phyloP scores from a whole-genome alignment of 805 yeast species.

The Saccharomycopsis fibuligera region DNA sequence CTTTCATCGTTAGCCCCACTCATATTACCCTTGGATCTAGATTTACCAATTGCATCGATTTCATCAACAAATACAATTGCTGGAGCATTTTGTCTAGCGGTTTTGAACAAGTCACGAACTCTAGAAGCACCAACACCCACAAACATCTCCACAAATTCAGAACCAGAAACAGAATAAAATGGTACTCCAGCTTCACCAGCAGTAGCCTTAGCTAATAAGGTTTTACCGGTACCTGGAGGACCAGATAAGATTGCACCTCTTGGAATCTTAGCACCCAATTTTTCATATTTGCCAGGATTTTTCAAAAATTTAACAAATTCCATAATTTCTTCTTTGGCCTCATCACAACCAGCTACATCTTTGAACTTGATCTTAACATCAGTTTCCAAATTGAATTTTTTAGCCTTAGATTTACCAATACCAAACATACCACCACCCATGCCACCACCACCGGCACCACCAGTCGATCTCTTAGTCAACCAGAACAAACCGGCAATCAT shows the following conservation, averaged over 20 bases:
- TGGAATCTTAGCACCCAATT: constrained; percentile 94
- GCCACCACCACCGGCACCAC: constrained; percentile 37
- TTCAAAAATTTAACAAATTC: constrained; percentile 93
- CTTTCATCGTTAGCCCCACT: constrained; percentile 92
- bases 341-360: constrained; percentile 97
- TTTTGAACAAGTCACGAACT: constrained; percentile 89
- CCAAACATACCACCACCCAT: constrained; percentile 70
- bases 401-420: constrained; percentile 88
- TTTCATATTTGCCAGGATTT: constrained; percentile 84
- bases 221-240: constrained; percentile 99
- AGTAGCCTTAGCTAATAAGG: constrained; percentile 93
- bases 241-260: constrained; percentile 97
- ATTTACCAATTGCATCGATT: constrained; percentile 98
- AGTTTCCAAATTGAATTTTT: constrained; percentile 83
- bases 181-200: constrained; percentile 99
- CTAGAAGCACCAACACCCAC: constrained; percentile 99
- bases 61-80: constrained; percentile 96
- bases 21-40: constrained; percentile 63
- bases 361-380: constrained; percentile 83
- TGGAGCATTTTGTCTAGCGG: constrained; percentile 92
- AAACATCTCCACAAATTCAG: constrained; percentile 97
- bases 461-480: constrained; percentile 59
- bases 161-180: constrained; percentile 90
- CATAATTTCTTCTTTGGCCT: constrained; percentile 96
- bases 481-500: constrained; percentile 86